Conservation (phyloP, 495 filamentous ascomycete genomes). For the Umbilicaria muhlenbergii region DNA sequence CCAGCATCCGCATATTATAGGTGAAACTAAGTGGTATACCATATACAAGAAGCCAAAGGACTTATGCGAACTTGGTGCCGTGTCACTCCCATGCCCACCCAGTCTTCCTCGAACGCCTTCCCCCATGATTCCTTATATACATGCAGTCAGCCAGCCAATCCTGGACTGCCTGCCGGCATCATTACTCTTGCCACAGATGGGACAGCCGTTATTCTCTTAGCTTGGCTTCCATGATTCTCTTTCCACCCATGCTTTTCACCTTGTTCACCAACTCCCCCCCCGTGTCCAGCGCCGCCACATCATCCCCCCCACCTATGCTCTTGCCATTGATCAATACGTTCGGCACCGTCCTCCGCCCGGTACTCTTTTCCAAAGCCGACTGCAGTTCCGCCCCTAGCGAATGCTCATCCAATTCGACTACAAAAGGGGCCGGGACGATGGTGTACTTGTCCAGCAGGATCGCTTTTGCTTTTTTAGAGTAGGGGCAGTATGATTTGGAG, state of each 20-base stretch:
- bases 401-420: slow-evolving; percentile 84
- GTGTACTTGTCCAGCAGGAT: slow-evolving; percentile 69
- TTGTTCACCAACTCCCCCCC: slow-evolving; percentile 54
- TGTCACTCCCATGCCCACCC: no score
- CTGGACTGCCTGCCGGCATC: no score
- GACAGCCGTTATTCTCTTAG: background rate
- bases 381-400: slow-evolving; percentile 59
- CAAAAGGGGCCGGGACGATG: slow-evolving; percentile 66
- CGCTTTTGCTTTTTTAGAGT: slow-evolving; percentile 65
- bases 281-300: slow-evolving; percentile 56
- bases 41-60: no score
- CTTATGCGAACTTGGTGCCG: no score
- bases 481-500: slow-evolving; percentile 84
- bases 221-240: slow-evolving; percentile 42
- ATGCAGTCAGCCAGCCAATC: no score
- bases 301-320: slow-evolving; percentile 84
- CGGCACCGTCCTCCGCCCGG: slow-evolving; percentile 73
- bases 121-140: no score
- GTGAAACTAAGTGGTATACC: no score
- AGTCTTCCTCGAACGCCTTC: no score
- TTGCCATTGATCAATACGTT: slow-evolving; percentile 79
- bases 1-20: no score
- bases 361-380: slow-evolving; percentile 46
- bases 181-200: no score
- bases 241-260: slow-evolving; percentile 57